Evolutionary conservation across 192 early-diverging fungal species (phyloP), one percentile per base, ranked within the genome.

Genomic region (Rhizophagus clarus): DNA sequence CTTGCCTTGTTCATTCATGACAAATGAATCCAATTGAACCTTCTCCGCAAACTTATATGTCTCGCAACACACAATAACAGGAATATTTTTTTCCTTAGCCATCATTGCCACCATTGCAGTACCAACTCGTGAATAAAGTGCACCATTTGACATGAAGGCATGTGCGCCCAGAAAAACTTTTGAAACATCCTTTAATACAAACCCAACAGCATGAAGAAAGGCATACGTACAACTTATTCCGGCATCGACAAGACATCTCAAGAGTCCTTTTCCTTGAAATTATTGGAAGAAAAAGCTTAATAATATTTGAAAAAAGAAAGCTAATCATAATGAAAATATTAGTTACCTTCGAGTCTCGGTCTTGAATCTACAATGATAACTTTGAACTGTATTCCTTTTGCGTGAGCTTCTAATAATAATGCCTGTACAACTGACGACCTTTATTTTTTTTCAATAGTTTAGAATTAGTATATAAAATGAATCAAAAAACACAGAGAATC

Each of bases 91-190:
- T 63, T 95, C 93, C 77, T 91, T 90, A 1, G 98, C 98, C 34
- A 93, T 89, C 93, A 97, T 94, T 10, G 95, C 94, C 7, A 98
- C 94, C 80, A 96, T 88, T 24, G 98, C 92, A 6, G 96, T 97
- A 15, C 97, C 97, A 3, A 93, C 91, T 40, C 97, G 91, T 15
- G 95, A 93, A 81, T 98, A 91, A 73, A 98, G 84, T 9, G 96
- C 94, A 22, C 98, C 98, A 84, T 99, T 99, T 51, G 94, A 92
- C 72, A 98, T 88, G 37, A 99, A 84, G 1, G 96, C 92, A 77
- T 95, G 93, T 22, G 97, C 96, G n/a, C 98, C 97, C 81, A 99
- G 81, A 71, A 99, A 91, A 11, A 98, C 95, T 87, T 98, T 98
- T 63, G 96, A 93, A 11, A 92, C 96, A 72, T 94, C 90, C 24